phyloP scores from a whole-genome alignment of 768 basidiomycete species.

The Lentinula raphanica region DNA sequence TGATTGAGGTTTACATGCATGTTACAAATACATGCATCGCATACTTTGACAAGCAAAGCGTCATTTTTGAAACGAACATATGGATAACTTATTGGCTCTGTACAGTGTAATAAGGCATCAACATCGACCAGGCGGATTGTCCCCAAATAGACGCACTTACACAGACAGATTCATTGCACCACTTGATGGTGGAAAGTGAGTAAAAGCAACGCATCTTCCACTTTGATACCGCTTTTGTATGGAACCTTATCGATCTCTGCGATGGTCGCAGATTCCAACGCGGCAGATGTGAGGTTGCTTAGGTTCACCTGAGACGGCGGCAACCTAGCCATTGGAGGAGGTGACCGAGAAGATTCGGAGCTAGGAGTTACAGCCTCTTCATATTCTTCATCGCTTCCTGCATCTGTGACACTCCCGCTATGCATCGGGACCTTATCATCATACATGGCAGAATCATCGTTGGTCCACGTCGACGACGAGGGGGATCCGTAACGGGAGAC shows the following conservation, averaged over 20 bases:
- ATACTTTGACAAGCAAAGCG: neutral
- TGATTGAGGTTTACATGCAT: neutral
- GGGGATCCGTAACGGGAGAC: slow-evolving; percentile 52
- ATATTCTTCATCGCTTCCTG: slow-evolving; percentile 65
- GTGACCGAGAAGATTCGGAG: slow-evolving; percentile 37
- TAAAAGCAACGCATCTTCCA: slow-evolving; percentile 71
- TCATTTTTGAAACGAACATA: neutral
- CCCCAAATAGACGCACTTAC: neutral
- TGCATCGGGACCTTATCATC: slow-evolving; percentile 39
- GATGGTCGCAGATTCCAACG: slow-evolving; percentile 36
- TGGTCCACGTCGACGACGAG: slow-evolving; percentile 42
- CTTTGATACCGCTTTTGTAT: slow-evolving; percentile 48
- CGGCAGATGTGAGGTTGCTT: slow-evolving; percentile 27
- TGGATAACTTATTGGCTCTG: neutral
- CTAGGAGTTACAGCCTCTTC: slow-evolving; percentile 74
- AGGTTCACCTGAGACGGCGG: slow-evolving; percentile 24
- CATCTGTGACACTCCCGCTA: slow-evolving; percentile 29
- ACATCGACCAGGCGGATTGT: neutral
- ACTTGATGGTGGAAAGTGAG: slow-evolving; percentile 70
- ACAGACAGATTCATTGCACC: slow-evolving; percentile 37
- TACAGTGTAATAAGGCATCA: neutral
- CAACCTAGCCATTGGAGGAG: slow-evolving; percentile 23
- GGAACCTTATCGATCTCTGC: slow-evolving; percentile 47
- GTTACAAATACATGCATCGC: neutral
- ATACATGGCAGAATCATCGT: slow-evolving; percentile 47